phyloP scores from a whole-genome alignment of 1,284 basidiomycete genomes.

The Papiliotrema fonsecae region DNA sequence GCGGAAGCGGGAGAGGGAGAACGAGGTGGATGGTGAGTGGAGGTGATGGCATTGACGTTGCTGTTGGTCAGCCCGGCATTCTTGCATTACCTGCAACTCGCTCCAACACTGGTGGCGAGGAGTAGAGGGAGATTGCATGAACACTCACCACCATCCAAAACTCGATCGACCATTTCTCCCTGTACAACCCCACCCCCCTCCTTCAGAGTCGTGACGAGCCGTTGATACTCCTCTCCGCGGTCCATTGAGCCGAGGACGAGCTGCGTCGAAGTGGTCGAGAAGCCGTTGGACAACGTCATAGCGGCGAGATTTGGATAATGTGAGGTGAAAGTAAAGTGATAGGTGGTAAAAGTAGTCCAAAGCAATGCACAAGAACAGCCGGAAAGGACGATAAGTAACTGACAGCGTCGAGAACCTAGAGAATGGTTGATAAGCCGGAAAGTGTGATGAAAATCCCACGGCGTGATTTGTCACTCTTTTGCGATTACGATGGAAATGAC shows the following conservation, averaged over 20 bases:
- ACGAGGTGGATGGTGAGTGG: slow-evolving; percentile 43
- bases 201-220: slow-evolving; percentile 31
- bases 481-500: no score
- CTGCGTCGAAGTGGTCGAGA: slow-evolving; percentile 14
- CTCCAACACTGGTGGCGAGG: background rate
- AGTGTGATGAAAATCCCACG: no score
- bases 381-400: no score
- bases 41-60: slow-evolving; percentile 38
- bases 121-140: background rate
- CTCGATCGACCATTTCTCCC: slow-evolving; percentile 47
- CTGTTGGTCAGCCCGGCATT: slow-evolving; percentile 19
- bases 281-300: background rate
- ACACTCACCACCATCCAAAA: slow-evolving; percentile 45
- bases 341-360: no score
- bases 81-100: no score
- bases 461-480: no score
- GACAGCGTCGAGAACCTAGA: no score
- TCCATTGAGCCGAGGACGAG: slow-evolving; percentile 46
- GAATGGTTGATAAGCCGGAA: no score
- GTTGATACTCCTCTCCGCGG: slow-evolving; percentile 43
- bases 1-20: slow-evolving; percentile 40
- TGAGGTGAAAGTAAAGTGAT: background rate
- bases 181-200: slow-evolving; percentile 23
- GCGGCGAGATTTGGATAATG: background rate
- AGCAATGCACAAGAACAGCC: no score